Evolutionary conservation across 495 filamentous ascomycete species (phyloP), one percentile per base, ranked within the genome.

Genomic region (Lentithecium fluviatile): DNA sequence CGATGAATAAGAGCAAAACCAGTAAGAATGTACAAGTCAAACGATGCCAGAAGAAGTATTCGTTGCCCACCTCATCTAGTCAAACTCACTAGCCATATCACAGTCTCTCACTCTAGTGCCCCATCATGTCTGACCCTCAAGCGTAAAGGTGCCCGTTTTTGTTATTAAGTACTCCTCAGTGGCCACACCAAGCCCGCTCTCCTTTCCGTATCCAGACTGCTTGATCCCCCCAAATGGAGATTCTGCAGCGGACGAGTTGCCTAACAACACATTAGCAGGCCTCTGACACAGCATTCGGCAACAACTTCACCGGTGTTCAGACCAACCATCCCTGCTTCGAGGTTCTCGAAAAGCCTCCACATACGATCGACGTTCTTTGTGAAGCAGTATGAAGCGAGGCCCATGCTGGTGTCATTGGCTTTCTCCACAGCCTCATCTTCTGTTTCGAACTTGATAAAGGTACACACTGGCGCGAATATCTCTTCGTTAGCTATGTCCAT

Each of bases 281-380:
- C 20, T 37, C 11, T 52, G 20, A 12, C 5, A 20, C 29, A 24
- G 12, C 23, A 47, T 6, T 19, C 2, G 11, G 5, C 10, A 15
- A 11, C 13, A 13, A 51, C 60, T 49, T 55, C n/a, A 81, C 85
- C 84, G 40, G 81, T 85, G 58, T 88, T 87, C 75, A 88, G 67
- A 6, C 84, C 87, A 58, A 90, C 85, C 86, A 90, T 89, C 0
- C 87, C 87, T 1, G 87, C 85, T 68, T 90, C 87, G 34, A 90
- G 71, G 51, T 86, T 87, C 73, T 89, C 87, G 64, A 88, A 74
- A 66, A 90, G 68, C 48, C 87, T 75, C 87, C 86, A 89, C 62
- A 84, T 77, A 1, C 87, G 81, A 67, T 89, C 86, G 20, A 88
- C 72, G 60, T 89, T 84, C 76, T 88, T 87, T 4, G 86, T 88